These are phyloP conservation scores for Dissophora globulifera DNA, from an alignment of 192 early-diverging fungal species.

Conservation along the genomic window DNA sequence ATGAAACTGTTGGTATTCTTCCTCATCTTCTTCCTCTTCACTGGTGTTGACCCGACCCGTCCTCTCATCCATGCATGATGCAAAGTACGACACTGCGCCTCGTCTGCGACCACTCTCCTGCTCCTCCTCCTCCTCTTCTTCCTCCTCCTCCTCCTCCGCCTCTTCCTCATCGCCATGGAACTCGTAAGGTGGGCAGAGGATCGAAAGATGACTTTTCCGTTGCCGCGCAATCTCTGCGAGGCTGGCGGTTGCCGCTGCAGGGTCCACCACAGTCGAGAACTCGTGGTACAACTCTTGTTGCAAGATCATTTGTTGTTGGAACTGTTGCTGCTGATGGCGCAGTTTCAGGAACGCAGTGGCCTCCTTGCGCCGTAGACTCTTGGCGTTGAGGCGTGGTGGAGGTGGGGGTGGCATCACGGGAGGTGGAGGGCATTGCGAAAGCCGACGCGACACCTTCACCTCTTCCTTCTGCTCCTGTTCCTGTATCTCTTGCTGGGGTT, in stretches of 20 bases:
- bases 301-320: too few relatives aligned
- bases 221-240: too few relatives aligned
- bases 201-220: too few relatives aligned
- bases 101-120: background rate
- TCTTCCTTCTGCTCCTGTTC: too few relatives aligned
- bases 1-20: background rate
- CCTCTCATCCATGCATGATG: constrained; percentile 1
- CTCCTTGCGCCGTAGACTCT: background rate
- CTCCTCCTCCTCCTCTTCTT: background rate
- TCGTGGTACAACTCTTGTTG: too few relatives aligned
- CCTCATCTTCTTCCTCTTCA: background rate
- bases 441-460: background rate
- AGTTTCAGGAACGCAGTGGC: too few relatives aligned
- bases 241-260: too few relatives aligned
- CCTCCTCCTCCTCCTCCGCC: background rate
- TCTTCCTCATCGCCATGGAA: background rate
- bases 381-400: constrained; percentile 10
- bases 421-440: background rate
- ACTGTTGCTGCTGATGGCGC: too few relatives aligned
- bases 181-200: background rate
- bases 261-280: too few relatives aligned
- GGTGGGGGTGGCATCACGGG: background rate
- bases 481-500: too few relatives aligned
- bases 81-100: constrained; percentile 8
- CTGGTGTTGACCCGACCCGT: too few relatives aligned